These are phyloP conservation scores for Lupinus albus DNA, from an alignment of 306 rosid genomes.

Conservation along the genomic window DNA sequence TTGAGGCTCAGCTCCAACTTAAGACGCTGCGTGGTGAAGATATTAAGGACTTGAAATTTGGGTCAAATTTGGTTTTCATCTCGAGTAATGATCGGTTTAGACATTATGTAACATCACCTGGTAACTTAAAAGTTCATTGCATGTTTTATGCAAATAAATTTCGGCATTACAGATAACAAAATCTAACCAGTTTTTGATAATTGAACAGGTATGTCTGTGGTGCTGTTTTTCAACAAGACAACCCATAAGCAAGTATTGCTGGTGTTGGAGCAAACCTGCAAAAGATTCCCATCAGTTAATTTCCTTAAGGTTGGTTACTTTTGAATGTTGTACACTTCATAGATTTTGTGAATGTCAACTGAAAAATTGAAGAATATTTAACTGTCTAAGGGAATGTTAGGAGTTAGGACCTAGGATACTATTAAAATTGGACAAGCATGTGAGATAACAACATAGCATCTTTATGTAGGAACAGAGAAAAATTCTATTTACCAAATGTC, in stretches of 20 bases:
- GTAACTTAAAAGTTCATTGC: constrained; percentile 40
- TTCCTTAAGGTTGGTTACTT: constrained; percentile 77
- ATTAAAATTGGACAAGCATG: background rate
- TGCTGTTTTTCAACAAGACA: constrained; percentile 72
- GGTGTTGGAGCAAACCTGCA: constrained; percentile 76
- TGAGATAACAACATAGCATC: background rate
- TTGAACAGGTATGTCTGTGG: constrained; percentile 85
- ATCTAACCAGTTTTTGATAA: background rate
- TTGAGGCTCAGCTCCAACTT: constrained; percentile 74
- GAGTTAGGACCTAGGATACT: background rate
- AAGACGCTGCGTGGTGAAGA: constrained; percentile 75
- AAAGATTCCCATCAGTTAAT: constrained; percentile 80
- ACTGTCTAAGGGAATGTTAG: background rate
- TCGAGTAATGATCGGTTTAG: constrained; percentile 81
- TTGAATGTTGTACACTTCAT: background rate
- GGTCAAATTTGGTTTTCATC: constrained; percentile 71
- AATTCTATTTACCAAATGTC: background rate
- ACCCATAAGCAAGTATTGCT: constrained; percentile 61
- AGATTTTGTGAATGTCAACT: constrained; percentile 4
- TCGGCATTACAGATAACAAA: constrained; percentile 2
- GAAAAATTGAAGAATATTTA: background rate
- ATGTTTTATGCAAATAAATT: constrained; percentile 6
- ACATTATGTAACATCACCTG: constrained; percentile 83
- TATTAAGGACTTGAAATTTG: constrained; percentile 69
- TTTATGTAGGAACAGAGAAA: background rate